These are phyloP conservation scores for Dactylellina cionopaga DNA, from an alignment of 2,329 filamentous ascomycete species.

Conservation along the genomic window DNA sequence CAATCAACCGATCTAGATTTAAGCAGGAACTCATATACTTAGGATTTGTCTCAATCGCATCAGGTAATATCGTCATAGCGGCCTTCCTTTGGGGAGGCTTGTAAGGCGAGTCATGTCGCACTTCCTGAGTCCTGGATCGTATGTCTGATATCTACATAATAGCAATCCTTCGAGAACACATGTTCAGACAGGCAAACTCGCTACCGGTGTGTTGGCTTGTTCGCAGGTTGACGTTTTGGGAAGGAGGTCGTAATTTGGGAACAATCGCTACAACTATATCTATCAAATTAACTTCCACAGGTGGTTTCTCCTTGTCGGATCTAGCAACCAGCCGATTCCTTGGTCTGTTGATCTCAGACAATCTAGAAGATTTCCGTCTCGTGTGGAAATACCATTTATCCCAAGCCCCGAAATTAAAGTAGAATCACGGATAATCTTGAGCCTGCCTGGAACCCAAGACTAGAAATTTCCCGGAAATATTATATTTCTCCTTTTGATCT, in stretches of 20 bases:
- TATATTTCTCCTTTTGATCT: constrained; percentile 4
- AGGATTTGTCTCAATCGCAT: constrained; percentile 35
- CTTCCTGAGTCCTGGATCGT: constrained; percentile 7
- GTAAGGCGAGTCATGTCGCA: background rate
- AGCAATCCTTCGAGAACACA: constrained; percentile 16
- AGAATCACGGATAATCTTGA: constrained; percentile 9
- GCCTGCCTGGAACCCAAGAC: constrained; percentile 6
- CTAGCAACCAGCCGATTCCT: constrained; percentile 5
- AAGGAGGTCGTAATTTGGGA: constrained; percentile 49
- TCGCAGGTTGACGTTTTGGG: background rate
- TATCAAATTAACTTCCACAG: constrained; percentile 16
- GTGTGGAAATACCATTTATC: constrained; percentile 17
- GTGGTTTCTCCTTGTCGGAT: constrained; percentile 18
- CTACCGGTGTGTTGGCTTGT: constrained; percentile 1
- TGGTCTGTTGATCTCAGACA: constrained; percentile 19
- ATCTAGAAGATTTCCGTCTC: constrained; percentile 36
- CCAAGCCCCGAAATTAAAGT: constrained; percentile 12
- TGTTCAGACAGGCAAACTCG: constrained; percentile 3
- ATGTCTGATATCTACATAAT: constrained; percentile 25
- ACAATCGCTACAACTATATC: too few species aligned
- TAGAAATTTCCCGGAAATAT: constrained; percentile 10
- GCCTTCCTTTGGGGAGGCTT: background rate
- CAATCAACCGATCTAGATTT: too few species aligned
- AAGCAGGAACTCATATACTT: constrained; percentile 20
- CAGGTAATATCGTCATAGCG: background rate